Conservation (phyloP, 352 stramenopile species). For the Phytophthora cactorum region DNA sequence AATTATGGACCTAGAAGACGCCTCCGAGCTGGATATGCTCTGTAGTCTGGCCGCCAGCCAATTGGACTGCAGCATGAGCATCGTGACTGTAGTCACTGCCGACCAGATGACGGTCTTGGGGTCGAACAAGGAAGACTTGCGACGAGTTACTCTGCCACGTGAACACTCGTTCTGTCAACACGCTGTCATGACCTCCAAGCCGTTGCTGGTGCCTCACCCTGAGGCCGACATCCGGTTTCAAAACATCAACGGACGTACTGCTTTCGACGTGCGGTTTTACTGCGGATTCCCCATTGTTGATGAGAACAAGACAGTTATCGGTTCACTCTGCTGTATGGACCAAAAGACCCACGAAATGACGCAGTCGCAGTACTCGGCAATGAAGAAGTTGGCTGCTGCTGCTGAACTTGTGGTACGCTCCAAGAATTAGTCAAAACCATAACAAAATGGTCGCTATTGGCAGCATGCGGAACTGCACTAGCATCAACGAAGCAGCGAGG, state of each 20-base stretch:
- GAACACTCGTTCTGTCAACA: slow-evolving; percentile 70
- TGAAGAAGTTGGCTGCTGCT: slow-evolving; percentile 55
- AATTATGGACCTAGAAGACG: slow-evolving; percentile 50
- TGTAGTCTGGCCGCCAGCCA: slow-evolving; percentile 55
- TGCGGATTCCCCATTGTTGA: slow-evolving; percentile 67
- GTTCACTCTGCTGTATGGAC: slow-evolving; percentile 66
- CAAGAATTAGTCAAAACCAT: not conserved
- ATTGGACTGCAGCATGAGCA: slow-evolving; percentile 57
- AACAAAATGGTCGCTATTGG: too few relatives aligned
- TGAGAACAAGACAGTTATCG: slow-evolving; percentile 56
- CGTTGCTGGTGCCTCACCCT: slow-evolving; percentile 58
- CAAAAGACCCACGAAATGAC: slow-evolving; percentile 51
- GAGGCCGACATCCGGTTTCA: slow-evolving; percentile 70
- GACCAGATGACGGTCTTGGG: slow-evolving; percentile 51
- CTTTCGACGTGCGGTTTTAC: slow-evolving; percentile 61
- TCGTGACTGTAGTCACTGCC: slow-evolving; percentile 63
- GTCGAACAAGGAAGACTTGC: slow-evolving; percentile 33
- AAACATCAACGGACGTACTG: slow-evolving; percentile 39
- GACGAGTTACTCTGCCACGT: slow-evolving; percentile 40
- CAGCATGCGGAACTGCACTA: too few relatives aligned
- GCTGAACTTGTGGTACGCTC: slow-evolving; percentile 48
- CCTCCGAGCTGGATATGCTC: slow-evolving; percentile 65
- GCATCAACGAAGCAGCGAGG: too few relatives aligned
- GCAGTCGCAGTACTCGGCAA: slow-evolving; percentile 57
- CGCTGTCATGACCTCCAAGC: slow-evolving; percentile 64